These are phyloP conservation scores for Ichthyophthirius multifiliis DNA, from an alignment of 169 alveolate genomes.

Conservation along the genomic window DNA sequence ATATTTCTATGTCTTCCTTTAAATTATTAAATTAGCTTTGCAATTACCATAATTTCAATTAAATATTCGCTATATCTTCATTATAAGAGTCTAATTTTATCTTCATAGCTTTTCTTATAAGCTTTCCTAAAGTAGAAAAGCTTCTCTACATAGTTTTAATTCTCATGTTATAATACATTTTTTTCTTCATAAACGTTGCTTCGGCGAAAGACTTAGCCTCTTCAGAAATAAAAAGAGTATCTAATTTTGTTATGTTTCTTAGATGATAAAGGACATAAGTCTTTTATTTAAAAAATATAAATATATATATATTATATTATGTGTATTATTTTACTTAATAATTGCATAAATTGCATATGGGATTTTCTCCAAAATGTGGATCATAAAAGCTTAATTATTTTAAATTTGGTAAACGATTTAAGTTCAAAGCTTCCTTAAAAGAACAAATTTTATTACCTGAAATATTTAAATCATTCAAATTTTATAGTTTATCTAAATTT, in stretches of 20 bases:
- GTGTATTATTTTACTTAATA: constrained; percentile 9
- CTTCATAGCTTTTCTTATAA: constrained; percentile 34
- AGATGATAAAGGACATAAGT: constrained; percentile 74
- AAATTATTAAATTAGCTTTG: neutral
- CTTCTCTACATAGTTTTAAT: constrained; percentile 74
- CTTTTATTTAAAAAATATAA: neutral
- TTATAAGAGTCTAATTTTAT: constrained; percentile 32
- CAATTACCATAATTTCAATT: constrained; percentile 17
- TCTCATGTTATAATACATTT: constrained; percentile 82
- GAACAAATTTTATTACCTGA: constrained; percentile 58
- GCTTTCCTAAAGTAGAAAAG: constrained; percentile 45
- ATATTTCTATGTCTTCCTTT: constrained; percentile 43
- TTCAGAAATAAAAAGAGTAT: constrained; percentile 56
- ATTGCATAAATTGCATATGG: constrained; percentile 63
- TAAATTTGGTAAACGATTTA: constrained; percentile 51
- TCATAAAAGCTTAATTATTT: constrained; percentile 57
- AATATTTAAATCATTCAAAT: constrained; percentile 52
- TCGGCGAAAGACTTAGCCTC: constrained; percentile 75
- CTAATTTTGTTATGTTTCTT: constrained; percentile 58
- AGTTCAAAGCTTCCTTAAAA: constrained; percentile 59
- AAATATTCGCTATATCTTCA: constrained; percentile 33
- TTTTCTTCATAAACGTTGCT: constrained; percentile 78
- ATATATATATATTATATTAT: neutral
- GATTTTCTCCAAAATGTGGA: constrained; percentile 82
- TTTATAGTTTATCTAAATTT: constrained; percentile 34